phyloP scores from a whole-genome alignment of 1,139 yeast genomes.

The Geotrichum australiense region DNA sequence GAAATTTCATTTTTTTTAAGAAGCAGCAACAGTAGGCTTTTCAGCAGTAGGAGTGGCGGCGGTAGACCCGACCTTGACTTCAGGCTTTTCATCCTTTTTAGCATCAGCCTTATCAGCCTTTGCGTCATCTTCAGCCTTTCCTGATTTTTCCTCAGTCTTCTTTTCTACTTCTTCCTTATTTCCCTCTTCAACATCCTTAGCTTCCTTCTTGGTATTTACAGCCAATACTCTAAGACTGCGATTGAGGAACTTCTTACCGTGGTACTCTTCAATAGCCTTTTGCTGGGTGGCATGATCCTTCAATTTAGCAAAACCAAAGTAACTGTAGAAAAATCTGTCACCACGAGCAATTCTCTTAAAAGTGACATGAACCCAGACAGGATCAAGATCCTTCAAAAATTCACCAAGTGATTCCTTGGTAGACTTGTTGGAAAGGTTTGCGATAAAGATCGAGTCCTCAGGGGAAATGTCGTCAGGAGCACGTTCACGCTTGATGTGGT shows the following conservation, averaged over 20 bases:
- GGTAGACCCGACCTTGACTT: neutral
- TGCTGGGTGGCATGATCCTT: slow-evolving; percentile 40
- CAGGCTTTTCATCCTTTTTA: slow-evolving; percentile 4
- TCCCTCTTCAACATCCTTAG: neutral
- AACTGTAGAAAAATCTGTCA: slow-evolving; percentile 6
- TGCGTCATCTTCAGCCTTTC: slow-evolving; percentile 9
- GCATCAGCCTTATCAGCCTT: slow-evolving; percentile 3
- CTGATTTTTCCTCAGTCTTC: slow-evolving; percentile 12
- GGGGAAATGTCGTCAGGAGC: slow-evolving; percentile 21
- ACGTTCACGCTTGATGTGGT: slow-evolving; percentile 18
- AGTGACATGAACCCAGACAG: slow-evolving; percentile 18
- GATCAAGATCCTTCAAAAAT: slow-evolving; percentile 24
- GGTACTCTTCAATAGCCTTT: slow-evolving; percentile 41
- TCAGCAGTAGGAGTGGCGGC: slow-evolving; percentile 18
- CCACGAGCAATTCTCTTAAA: slow-evolving; percentile 4
- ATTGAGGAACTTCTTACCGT: slow-evolving; percentile 35
- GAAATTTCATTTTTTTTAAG: slow-evolving; percentile 1
- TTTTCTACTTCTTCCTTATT: neutral
- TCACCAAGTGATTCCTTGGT: slow-evolving; percentile 30
- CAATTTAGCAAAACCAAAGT: slow-evolving; percentile 50
- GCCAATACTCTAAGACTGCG: slow-evolving; percentile 30
- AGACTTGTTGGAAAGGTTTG: slow-evolving; percentile 38
- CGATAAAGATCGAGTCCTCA: slow-evolving; percentile 44
- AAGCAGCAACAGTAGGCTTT: slow-evolving; percentile 2
- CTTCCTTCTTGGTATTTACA: slow-evolving; percentile 19